Evolutionary conservation across 345 rosid species (phyloP).

Genomic region (Chamaenerion angustifolium): DNA sequence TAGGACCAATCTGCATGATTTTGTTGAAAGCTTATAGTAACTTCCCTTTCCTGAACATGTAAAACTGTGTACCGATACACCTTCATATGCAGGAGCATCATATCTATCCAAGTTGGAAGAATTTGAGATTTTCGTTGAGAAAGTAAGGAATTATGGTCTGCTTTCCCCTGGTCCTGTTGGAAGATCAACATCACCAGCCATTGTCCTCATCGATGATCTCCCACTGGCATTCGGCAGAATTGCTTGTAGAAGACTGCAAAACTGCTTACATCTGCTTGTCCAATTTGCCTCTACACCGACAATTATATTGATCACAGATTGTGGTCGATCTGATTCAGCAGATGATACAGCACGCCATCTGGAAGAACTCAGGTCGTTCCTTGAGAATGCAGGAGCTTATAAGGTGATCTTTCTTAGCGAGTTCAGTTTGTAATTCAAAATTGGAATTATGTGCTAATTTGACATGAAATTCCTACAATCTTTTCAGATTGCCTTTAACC

Average conservation of each 20-base stretch:
- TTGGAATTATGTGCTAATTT: slow-evolving; percentile 9
- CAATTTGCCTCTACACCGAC: slow-evolving; percentile 61
- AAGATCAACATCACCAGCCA: slow-evolving; percentile 23
- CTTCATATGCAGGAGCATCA: slow-evolving; percentile 29
- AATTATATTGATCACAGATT: slow-evolving; percentile 51
- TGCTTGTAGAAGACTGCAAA: slow-evolving; percentile 58
- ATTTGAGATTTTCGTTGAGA: slow-evolving; percentile 69
- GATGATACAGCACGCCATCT: slow-evolving; percentile 29
- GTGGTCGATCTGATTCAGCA: slow-evolving; percentile 40
- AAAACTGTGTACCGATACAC: neutral
- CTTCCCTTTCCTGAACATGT: too few species aligned
- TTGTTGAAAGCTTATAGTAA: too few species aligned
- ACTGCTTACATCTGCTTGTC: slow-evolving; percentile 57
- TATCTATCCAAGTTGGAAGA: slow-evolving; percentile 90
- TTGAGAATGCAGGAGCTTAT: slow-evolving; percentile 69
- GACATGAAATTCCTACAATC: slow-evolving; percentile 11
- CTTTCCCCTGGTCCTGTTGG: slow-evolving; percentile 29
- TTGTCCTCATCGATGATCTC: slow-evolving; percentile 85
- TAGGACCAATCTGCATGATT: too few species aligned
- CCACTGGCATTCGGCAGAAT: slow-evolving; percentile 56
- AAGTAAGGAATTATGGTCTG: slow-evolving; percentile 55
- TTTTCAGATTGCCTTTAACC: slow-evolving; percentile 75
- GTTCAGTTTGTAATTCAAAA: slow-evolving; percentile 8
- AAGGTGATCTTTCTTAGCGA: slow-evolving; percentile 45
- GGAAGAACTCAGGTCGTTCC: slow-evolving; percentile 57